Base-by-base conservation (phyloP, 345 rosid genomes). In the Carallia brachiata region DNA sequence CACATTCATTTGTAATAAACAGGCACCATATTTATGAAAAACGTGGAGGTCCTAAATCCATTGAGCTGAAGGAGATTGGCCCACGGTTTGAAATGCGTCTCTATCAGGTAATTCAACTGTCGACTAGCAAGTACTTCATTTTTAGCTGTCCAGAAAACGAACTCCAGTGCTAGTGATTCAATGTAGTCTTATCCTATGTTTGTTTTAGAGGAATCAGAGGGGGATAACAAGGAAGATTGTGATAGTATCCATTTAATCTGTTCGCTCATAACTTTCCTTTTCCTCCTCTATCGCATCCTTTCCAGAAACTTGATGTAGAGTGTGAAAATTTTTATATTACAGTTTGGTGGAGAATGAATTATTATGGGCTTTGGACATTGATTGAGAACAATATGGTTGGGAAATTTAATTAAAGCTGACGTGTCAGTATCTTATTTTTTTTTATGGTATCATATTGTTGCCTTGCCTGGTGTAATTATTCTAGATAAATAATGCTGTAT, bases 21-120 rank as follows among this genome's bases (percentile, higher is more conserved):
- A 95, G 97, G 86, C 89, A 92, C 81, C 97, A 90, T 82, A 75
- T 87, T 28, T 89, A 84, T 68, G 91, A 89, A 72, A 90, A 86
- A 77, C 84, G 66, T 36, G 93, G 87, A 17, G 93, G 97, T 61
- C 96, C 97, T 2, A 95, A 89, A 75, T 78, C 93, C 31, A 54
- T 90, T 19, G 97, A 87, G 77, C 93, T 95, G 62, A 85, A 84
- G 80, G 97, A 92, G 70, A 79, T 90, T 37, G 99, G 99, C 77
- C 97, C 97, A 54, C 79, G 97, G 55, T 95, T 92, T 66, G 99
- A 95, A 74, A 75, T 95, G 84, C 85, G 86, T 62, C 92, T 88
- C 31, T 92, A 90, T 83, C 88, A 90, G 91, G 97, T 94, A 85
- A 50, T 1, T 69, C 28, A 44, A 44, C 5, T 53, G n/a, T 23